A percentile compares a stretch with the other conserved stretches of the same genome.
phyloP scores from a whole-genome alignment of 805 yeast genomes.

The Blastobotrys chiropterorum region DNA sequence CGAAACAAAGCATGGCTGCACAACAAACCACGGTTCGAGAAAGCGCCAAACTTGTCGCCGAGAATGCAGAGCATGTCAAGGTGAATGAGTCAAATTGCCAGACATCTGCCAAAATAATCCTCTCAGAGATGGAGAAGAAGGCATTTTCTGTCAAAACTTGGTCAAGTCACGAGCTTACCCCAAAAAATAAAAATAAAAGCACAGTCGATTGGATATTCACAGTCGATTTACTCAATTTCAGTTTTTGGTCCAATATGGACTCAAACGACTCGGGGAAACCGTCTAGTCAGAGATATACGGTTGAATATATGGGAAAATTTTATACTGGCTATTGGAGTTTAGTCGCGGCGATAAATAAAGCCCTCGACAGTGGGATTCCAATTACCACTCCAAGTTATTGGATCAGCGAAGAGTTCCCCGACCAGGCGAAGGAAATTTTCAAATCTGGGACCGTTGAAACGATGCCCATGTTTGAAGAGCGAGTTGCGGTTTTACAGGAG shows the following conservation, averaged over 20 bases:
- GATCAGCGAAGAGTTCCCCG: constrained; percentile 24
- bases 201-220: constrained; percentile 37
- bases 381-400: constrained; percentile 35
- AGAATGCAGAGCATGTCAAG: constrained; percentile 26
- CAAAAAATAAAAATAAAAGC: constrained; percentile 2
- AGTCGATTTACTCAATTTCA: constrained; percentile 38
- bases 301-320: constrained; percentile 27
- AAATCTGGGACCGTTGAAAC: constrained; percentile 28
- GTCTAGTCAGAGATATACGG: constrained; percentile 29
- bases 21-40: constrained; percentile 22
- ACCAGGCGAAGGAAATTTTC: constrained; percentile 27
- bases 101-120: constrained; percentile 28
- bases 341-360: constrained; percentile 38
- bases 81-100: constrained; percentile 27
- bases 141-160: constrained; percentile 32
- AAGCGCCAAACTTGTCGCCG: constrained; percentile 26
- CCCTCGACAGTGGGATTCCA: constrained; percentile 34
- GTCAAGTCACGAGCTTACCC: constrained; percentile 34
- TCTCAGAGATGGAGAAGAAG: constrained; percentile 23
- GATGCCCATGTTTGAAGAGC: constrained; percentile 33
- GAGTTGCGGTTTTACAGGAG: constrained; percentile 31
- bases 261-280: constrained; percentile 26
- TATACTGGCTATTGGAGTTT: constrained; percentile 44
- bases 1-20: too few relatives aligned
- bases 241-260: constrained; percentile 38